Evolutionary conservation across 2,329 filamentous ascomycete genomes (phyloP), one percentile per base, ranked within the genome.

Genomic region (Cercospora sojina): DNA sequence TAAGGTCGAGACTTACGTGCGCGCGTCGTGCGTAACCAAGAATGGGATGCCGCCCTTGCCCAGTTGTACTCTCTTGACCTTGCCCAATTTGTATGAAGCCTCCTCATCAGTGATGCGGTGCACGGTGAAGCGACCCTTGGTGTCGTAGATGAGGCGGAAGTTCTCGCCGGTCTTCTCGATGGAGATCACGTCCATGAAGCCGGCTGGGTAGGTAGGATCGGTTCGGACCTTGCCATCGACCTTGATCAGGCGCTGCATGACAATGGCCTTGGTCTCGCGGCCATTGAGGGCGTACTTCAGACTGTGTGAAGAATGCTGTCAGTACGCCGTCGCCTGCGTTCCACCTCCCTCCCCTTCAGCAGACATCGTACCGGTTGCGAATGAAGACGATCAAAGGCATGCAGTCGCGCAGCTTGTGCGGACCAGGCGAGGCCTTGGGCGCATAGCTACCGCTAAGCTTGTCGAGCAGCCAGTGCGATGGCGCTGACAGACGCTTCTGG

Each of bases 11-110:
- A 98, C 94, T 97, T 88, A 99, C 94, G 95, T 99, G 93, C 95
- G 91, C 86, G 95, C 95, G 95, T 99, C 95, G 92, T 99, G 95
- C 93, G 95, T 99, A 92, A 99, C 95, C 93, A 98, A 97, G 93
- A 97, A 99, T 96, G 95, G 95, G 90, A 99, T 96, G 87, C 93
- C 95, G 86, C 95, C 96, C 85, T 93, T 94, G 88, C 95, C 95
- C 79, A 99, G 89, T 88, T 99, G 95, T 72, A 99, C 95, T 80
- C 94, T 91, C 92, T 97, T 97, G 87, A 99, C 95, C 89, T 98
- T 99, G 88, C 93, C 93, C 79, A 99, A 88, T 91, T 99, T 99
- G 92, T 97, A 99, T 87, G 95, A 90, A 78, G 94, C 93, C 91
- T 99, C 95, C 88, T 98, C 95, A 77, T 89, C 86, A 83, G 96